Evolutionary conservation across 306 rosid species (phyloP), one percentile per base, ranked within the genome.

Genomic region (Gynostemma pentaphyllum): DNA sequence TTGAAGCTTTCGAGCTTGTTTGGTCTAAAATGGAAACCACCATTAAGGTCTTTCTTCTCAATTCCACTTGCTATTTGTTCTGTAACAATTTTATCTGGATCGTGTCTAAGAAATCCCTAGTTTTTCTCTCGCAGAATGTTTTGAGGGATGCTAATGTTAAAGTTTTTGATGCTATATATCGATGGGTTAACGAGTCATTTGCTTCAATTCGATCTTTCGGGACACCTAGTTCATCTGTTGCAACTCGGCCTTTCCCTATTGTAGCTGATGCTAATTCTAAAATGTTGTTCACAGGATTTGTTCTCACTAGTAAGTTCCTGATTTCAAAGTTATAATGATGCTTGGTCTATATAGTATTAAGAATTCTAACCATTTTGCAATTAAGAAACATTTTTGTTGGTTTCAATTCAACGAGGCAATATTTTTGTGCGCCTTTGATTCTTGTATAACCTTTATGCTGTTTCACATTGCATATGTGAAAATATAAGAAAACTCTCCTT

Each of bases 21-120:
- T 92, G 96, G 96, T 70, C 83, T 6, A 83, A 71, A 75, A 84
- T 84, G 19, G 85, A 88, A 47, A 81, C 90, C 55, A 67, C 85
- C 40, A 86, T 88, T 75, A 79, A 81, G 96, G 96, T 88, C 22
- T 60, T 2, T 71, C 16, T 1, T 30, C 3, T 36, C 36, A 2
- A 0, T 49, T 66, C 49, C 47, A 11, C 22, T 39, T 26, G 30
- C 21, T 19, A 24, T 40, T 59, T 8, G n/a, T 67, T 42, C n/a
- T 57, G n/a, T 10, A 13, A 18, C 24, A 42, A 6, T 39, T n/a
- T 21, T 32, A 24, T 29, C 26, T 39, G 5, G 9, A 9, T 68
- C 29, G 7, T n/a, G 21, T 22, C 18, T 40, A 7, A 46, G 7
- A 12, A 52, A 12, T 13, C 23, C 24, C 7, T 14, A n/a, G 26